phyloP scores from a whole-genome alignment of 2,329 filamentous ascomycete genomes.

The Balansia obtecta region DNA sequence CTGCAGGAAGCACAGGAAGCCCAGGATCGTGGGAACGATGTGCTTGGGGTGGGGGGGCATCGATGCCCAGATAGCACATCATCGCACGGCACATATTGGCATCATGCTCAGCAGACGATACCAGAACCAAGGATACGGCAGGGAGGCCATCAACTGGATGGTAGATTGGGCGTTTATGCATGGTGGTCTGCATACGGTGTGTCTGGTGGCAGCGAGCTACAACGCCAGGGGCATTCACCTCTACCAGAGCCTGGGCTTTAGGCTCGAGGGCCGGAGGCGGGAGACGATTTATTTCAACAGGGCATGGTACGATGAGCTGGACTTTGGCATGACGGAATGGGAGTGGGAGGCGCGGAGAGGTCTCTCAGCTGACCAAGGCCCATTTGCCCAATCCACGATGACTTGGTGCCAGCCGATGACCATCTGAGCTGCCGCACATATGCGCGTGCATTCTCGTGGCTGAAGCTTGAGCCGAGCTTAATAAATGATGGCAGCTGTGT shows the following conservation, averaged over 20 bases:
- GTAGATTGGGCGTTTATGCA: constrained; percentile 32
- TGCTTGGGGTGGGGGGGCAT: constrained; percentile 10
- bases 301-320: constrained; percentile 22
- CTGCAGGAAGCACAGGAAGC: background rate
- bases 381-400: too few species aligned
- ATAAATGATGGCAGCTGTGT: background rate
- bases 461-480: background rate
- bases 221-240: constrained; percentile 28
- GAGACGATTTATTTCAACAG: constrained; percentile 23
- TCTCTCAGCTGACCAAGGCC: background rate
- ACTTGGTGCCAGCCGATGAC: too few species aligned
- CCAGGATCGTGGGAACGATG: constrained; percentile 11
- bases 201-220: constrained; percentile 26
- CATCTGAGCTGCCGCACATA: too few species aligned
- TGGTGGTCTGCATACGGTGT: constrained; percentile 30
- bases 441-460: too few species aligned
- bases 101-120: constrained; percentile 22
- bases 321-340: constrained; percentile 23
- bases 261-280: constrained; percentile 26
- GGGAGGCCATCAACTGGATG: constrained; percentile 32
- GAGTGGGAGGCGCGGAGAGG: constrained; percentile 20
- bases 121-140: constrained; percentile 30
- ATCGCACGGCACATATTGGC: constrained; percentile 17
- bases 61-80: constrained; percentile 6
- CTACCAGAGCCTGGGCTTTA: constrained; percentile 33